Percentiles rank a stretch among this genome's conserved stretches.
Evolutionary conservation across 73 alveolate species (phyloP).

Genomic region (Paramecium tetraurelia): DNA sequence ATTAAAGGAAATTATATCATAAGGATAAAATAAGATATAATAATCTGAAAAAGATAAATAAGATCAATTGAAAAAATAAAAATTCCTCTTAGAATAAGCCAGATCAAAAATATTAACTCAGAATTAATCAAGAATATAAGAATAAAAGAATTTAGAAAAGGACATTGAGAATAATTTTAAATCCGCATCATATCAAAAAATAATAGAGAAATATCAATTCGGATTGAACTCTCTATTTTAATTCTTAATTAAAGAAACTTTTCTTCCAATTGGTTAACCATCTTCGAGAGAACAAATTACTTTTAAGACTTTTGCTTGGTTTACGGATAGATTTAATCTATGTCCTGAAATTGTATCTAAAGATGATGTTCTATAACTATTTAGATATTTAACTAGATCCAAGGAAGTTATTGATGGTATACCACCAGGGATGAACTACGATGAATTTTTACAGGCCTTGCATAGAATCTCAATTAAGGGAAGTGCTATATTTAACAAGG

Average conservation of each 20-base stretch:
- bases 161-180: background rate
- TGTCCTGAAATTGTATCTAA: constrained; percentile 2
- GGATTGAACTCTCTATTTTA: background rate
- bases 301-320: background rate
- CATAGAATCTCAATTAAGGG: background rate
- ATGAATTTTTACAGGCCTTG: background rate
- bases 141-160: background rate
- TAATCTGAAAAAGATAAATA: background rate
- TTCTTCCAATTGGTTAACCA: background rate
- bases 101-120: constrained; percentile 43
- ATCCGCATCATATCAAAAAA: background rate
- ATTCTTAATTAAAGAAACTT: background rate
- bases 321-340: constrained; percentile 24
- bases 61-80: background rate
- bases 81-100: background rate
- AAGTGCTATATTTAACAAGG: background rate
- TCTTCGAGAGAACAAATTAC: background rate
- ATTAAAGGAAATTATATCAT: background rate
- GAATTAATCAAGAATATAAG: background rate
- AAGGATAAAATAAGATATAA: background rate
- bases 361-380: background rate
- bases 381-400: background rate
- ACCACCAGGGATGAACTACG: constrained; percentile 19
- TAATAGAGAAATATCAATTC: background rate
- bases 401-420: background rate